Percentiles rank a stretch among this genome's conserved stretches.
phyloP scores from a whole-genome alignment of 176 grass and related monocot genomes.

The Sorghum bicolor region DNA sequence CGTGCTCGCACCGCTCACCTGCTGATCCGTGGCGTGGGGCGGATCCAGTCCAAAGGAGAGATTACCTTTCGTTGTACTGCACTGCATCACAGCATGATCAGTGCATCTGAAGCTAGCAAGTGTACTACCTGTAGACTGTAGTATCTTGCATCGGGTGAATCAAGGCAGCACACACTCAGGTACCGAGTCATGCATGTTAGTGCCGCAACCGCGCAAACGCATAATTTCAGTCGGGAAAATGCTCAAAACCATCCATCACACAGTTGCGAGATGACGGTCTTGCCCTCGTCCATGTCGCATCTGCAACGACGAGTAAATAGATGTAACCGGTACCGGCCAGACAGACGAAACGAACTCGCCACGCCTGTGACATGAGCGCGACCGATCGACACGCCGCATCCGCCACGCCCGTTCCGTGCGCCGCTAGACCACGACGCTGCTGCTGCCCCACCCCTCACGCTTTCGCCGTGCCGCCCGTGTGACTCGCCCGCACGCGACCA shows the following conservation, averaged over 20 bases:
- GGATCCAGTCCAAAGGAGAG: neutral
- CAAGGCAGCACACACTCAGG: neutral
- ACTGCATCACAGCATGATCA: too few relatives aligned
- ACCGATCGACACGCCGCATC: neutral
- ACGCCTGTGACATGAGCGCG: neutral
- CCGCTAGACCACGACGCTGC: neutral
- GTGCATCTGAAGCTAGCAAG: too few relatives aligned
- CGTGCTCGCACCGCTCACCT: too few relatives aligned
- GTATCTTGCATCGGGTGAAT: neutral
- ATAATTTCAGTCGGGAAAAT: neutral
- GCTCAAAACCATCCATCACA: neutral
- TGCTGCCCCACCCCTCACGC: neutral
- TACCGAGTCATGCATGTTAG: too few relatives aligned
- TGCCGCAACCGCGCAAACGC: too few relatives aligned
- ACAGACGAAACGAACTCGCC: neutral
- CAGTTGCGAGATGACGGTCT: neutral
- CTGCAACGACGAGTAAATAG: neutral
- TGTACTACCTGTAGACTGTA: too few relatives aligned
- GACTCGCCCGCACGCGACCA: neutral
- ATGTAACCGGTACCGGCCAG: neutral
- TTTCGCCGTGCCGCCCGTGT: conserved; percentile 8
- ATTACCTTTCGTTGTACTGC: too few relatives aligned
- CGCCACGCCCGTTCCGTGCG: neutral
- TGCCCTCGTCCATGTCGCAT: neutral
- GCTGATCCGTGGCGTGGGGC: neutral